Evolutionary conservation across 371 early-diverging fungal species (phyloP).

Genomic region (Batkoa obscura): DNA sequence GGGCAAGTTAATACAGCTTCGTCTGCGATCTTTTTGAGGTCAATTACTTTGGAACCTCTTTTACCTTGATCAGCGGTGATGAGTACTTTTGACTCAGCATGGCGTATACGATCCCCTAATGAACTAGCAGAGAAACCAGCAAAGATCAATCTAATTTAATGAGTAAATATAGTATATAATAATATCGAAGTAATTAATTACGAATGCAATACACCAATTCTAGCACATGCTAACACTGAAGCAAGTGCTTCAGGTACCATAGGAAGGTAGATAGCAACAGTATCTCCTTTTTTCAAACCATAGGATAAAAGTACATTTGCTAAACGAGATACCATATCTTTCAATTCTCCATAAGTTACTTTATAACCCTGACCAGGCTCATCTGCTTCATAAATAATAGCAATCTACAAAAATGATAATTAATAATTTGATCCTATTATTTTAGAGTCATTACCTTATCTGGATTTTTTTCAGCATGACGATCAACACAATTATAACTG

Average conservation of each 20-base stretch:
- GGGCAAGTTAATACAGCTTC: conserved; percentile 58
- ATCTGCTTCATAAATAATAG: conserved; percentile 82
- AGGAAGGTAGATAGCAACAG: conserved; percentile 91
- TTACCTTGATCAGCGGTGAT: conserved; percentile 72
- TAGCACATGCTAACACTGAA: conserved; percentile 83
- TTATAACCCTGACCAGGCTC: conserved; percentile 49
- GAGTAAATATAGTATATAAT: not conserved
- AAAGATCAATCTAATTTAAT: conserved; percentile 54
- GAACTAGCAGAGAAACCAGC: conserved; percentile 83
- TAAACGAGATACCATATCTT: conserved; percentile 58
- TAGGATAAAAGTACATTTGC: conserved; percentile 57
- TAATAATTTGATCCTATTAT: not conserved
- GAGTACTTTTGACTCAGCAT: conserved; percentile 54
- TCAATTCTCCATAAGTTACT: conserved; percentile 69
- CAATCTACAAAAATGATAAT: conserved; percentile 26
- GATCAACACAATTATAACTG: conserved; percentile 92
- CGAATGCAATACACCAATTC: conserved; percentile 72
- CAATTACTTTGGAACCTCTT: conserved; percentile 77
- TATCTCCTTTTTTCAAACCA: conserved; percentile 78
- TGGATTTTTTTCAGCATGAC: conserved; percentile 59
- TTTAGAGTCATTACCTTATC: conserved; percentile 19
- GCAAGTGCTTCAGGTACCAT: conserved; percentile 90
- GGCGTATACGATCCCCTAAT: conserved; percentile 60
- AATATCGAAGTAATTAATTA: not conserved
- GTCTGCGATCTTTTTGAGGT: conserved; percentile 79